Conservation (phyloP, 2,329 filamentous ascomycete species). For the Sporothrix schenckii region DNA sequence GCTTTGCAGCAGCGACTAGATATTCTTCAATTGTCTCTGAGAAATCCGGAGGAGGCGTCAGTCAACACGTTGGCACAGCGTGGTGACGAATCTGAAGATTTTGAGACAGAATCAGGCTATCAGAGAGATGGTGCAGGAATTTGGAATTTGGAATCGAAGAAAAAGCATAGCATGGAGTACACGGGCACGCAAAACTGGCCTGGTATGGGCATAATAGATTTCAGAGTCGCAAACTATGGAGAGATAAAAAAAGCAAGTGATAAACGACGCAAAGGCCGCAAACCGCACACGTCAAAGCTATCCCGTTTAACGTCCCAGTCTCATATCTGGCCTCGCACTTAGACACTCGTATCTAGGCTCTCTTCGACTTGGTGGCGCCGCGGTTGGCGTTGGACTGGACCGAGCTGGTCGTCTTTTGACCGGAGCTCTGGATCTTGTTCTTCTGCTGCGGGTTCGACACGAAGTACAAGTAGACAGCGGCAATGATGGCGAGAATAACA, state of each 20-base stretch:
- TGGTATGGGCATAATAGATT: background rate
- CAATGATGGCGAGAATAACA: conserved; percentile 12
- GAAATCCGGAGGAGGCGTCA: conserved; percentile 29
- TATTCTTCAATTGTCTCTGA: conserved; percentile 8
- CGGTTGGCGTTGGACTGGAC: conserved; percentile 6
- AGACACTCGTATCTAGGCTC: background rate
- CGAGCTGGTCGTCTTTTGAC: background rate
- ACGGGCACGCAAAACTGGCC: background rate
- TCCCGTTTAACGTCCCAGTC: background rate
- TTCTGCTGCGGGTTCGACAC: conserved; percentile 20
- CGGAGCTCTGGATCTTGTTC: conserved; percentile 8
- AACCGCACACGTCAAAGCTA: background rate
- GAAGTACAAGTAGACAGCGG: conserved; percentile 12
- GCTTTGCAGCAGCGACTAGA: background rate
- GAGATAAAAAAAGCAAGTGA: background rate
- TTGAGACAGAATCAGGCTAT: background rate
- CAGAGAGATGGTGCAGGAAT: background rate
- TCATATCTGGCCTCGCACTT: background rate
- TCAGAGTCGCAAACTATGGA: conserved; percentile 8
- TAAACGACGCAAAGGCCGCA: too few relatives aligned
- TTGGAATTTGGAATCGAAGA: background rate
- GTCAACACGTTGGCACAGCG: conserved; percentile 25
- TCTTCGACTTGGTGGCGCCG: conserved; percentile 4
- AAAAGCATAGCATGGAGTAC: background rate
- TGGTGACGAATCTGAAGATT: background rate